These are phyloP conservation scores for Rosa lucieae DNA, from an alignment of 306 rosid species.

Conservation along the genomic window DNA sequence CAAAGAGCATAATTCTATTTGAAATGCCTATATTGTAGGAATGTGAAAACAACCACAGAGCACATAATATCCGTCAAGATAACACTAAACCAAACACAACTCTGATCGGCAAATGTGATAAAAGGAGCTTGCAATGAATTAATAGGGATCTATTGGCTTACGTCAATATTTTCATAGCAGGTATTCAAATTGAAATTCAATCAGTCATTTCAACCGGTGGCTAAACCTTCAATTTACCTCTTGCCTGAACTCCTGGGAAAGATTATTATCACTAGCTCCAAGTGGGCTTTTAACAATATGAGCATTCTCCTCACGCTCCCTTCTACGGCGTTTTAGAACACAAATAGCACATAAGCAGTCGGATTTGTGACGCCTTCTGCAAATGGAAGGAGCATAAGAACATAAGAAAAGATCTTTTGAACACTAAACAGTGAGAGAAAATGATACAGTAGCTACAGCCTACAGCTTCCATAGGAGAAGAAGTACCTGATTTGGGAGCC, in stretches of 20 bases:
- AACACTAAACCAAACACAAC: neutral
- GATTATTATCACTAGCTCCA: slow-evolving; percentile 51
- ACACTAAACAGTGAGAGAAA: neutral
- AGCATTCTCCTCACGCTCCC: slow-evolving; percentile 88
- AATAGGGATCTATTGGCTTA: neutral
- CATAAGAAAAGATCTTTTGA: slow-evolving; percentile 2
- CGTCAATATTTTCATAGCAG: neutral
- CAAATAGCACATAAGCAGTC: slow-evolving; percentile 96
- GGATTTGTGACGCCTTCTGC: slow-evolving; percentile 92
- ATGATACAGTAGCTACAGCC: neutral
- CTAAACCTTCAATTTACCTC: slow-evolving; percentile 51
- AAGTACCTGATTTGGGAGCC: neutral
- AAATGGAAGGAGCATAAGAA: slow-evolving; percentile 28
- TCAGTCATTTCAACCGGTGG: neutral
- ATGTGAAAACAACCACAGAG: neutral
- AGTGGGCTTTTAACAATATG: slow-evolving; percentile 53
- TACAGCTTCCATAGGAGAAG: slow-evolving; percentile 2
- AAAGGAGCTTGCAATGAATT: neutral
- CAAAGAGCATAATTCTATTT: neutral
- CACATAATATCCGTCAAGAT: neutral
- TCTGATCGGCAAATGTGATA: neutral
- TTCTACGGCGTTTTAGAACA: slow-evolving; percentile 88
- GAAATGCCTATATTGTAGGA: neutral
- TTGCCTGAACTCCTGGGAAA: slow-evolving; percentile 50
- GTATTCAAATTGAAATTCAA: neutral